These are phyloP conservation scores for Cystofilobasidium macerans DNA, from an alignment of 768 basidiomycete species.

Conservation along the genomic window DNA sequence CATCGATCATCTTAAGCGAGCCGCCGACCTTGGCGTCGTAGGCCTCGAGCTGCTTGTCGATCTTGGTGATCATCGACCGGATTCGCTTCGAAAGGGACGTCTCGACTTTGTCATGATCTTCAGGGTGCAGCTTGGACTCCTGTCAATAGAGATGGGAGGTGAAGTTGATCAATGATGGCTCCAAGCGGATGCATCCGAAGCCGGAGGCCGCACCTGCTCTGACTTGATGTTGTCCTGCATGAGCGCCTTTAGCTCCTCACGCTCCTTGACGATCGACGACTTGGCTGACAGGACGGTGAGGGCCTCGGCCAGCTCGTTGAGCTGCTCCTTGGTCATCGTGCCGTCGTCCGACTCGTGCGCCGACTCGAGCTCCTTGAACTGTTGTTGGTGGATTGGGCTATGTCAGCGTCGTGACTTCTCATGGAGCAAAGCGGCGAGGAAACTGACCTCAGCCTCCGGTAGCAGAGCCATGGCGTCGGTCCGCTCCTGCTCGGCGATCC, in stretches of 20 bases:
- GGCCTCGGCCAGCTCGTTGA: constrained; percentile 86
- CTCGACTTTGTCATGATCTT: constrained; percentile 42
- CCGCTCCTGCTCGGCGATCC: constrained; percentile 6
- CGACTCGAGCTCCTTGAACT: constrained; percentile 15
- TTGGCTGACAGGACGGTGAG: constrained; percentile 81
- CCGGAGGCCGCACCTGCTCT: constrained; percentile 53
- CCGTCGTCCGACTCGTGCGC: constrained; percentile 45
- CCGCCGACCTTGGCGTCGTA: constrained; percentile 81
- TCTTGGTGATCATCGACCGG: constrained; percentile 86
- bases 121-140: constrained; percentile 38
- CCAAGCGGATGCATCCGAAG: not conserved
- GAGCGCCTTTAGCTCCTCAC: constrained; percentile 75
- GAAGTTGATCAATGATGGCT: not conserved
- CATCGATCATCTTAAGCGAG: constrained; percentile 73
- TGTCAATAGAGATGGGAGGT: constrained; percentile 13
- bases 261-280: constrained; percentile 89
- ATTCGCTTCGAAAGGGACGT: constrained; percentile 86
- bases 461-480: constrained; percentile 42
- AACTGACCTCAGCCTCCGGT: constrained; percentile 74
- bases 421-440: too few species aligned
- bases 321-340: constrained; percentile 94
- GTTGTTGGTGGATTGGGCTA: constrained; percentile 1
- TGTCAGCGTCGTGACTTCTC: not conserved
- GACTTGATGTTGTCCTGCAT: constrained; percentile 88
- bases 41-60: constrained; percentile 79